Base-by-base conservation (phyloP, 1,284 basidiomycete species). In the Boletellus deceptivus region DNA sequence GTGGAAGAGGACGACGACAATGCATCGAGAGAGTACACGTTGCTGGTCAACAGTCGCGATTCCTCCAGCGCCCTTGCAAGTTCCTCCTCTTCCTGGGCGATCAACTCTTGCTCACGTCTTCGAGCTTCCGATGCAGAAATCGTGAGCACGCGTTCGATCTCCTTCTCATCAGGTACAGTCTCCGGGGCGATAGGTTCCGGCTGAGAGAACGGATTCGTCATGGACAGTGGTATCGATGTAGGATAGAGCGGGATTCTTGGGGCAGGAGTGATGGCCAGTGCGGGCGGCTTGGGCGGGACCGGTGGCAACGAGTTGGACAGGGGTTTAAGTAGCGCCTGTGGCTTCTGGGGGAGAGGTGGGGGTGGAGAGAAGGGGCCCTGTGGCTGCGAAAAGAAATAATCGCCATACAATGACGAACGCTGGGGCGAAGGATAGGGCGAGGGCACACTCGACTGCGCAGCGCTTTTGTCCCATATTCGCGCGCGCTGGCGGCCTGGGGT, bases 1-100 rank as follows among this genome's bases (percentile, higher is more conserved):
- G 44, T 18, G 4, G 40, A 50, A 40, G 53, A 36, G 25, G 53
- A 49, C 13, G 43, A 46, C 10, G 55, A 57, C n/a, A 40, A 55
- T 3, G 52, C 53, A n/a, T 59, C 56, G 25, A 57, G 20, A 37
- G 55, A 36, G 49, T 67, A 56, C 43, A 49, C 43, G 47, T 43
- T 44, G 35, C 43, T 40, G 37, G 63, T 52, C 43, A 67, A 58
- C 27, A 72, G 43, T 55, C 83, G 67, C 3, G 86, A 89, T 55
- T 79, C 83, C 55, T 79, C 74, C 52, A 89, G 58, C 0, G 85
- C 86, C 55, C 71, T 74, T n/a, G 78, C 79, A 18, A 89, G 70
- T 41, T 86, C 82, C 33, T 80, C 80, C 50, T 86, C 83, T 60
- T 89, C 86, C 57, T 78, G 61, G 9, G 63, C 56, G 29, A 60